Evolutionary conservation across 1,284 basidiomycete genomes (phyloP), one percentile per base, ranked within the genome.

Genomic region (Mixia osmundae): DNA sequence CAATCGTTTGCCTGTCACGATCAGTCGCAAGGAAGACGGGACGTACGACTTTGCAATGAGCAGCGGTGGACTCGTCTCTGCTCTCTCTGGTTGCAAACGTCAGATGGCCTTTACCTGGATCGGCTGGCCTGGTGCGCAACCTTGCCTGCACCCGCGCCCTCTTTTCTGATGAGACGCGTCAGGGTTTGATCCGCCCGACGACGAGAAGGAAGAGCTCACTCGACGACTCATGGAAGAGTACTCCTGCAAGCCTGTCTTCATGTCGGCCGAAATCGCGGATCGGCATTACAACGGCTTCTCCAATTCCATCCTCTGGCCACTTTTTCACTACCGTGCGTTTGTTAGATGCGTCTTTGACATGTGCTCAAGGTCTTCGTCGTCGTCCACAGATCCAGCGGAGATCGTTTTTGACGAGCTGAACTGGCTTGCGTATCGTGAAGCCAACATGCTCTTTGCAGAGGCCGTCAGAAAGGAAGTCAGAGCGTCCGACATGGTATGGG

Each of bases 391-490:
- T 42, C 48, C 46, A 12, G 83, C 85, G 46, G 85, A 94, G 60
- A 97, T 97, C 85, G 91, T 85, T 61, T 97, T 97, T 55, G 89
- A 95, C 60, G 83, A 94, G 60, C 78, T 77, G 52, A 80, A 95
- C 58, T 99, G 89, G 89, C 69, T 76, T 33, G 89, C 85, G 1
- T 99, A 97, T 59, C 72, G 89, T 24, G 83, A 94, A 57, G 91
- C 91, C 31, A 99, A 97, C 57, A 64, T 85, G 61, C 68, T 71
- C 43, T 99, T 99, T 53, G 89, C 91, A 1, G 76, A 94, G 54
- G 75, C 67, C 14, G 78, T 97, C 38, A 63, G 69, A 41, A 63
- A 66, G 40, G 75, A 83, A 50, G 64, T 85, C 39, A 67, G 64
- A 4, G 70, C 76, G 2, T 78, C 79, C 22, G 72, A 85, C 41